Percentiles rank a stretch among this genome's conserved stretches.
Evolutionary conservation across 768 basidiomycete species (phyloP).

Genomic region (Postia placenta): DNA sequence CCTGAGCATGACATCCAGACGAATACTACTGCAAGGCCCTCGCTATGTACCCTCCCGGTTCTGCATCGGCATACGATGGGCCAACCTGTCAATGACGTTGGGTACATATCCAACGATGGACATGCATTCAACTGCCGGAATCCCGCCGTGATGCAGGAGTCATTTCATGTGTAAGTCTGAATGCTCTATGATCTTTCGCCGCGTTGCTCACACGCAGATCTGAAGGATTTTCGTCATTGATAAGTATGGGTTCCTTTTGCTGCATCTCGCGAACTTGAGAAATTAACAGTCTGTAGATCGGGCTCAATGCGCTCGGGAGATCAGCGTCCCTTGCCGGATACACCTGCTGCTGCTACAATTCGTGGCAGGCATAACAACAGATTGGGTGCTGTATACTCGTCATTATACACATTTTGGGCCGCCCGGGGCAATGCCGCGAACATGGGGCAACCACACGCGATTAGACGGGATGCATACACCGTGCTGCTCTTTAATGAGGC

Average conservation of each 20-base stretch:
- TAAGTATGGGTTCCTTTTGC: too few species aligned
- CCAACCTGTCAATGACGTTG: constrained; percentile 21
- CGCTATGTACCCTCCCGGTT: constrained; percentile 47
- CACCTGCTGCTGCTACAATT: constrained; percentile 36
- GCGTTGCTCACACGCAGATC: neutral
- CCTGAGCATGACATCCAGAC: constrained; percentile 37
- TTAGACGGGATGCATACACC: constrained; percentile 49
- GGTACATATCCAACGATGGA: constrained; percentile 52
- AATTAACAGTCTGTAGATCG: constrained; percentile 33
- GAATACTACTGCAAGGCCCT: constrained; percentile 37
- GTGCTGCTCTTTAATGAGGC: constrained; percentile 39
- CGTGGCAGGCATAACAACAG: constrained; percentile 35
- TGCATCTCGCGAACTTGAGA: neutral
- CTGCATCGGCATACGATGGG: constrained; percentile 38
- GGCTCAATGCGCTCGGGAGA: constrained; percentile 41
- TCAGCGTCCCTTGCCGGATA: constrained; percentile 36
- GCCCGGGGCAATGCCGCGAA: constrained; percentile 31
- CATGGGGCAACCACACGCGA: constrained; percentile 13
- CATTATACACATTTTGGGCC: constrained; percentile 50
- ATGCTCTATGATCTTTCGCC: neutral
- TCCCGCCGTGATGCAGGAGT: constrained; percentile 43
- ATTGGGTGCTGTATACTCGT: constrained; percentile 55
- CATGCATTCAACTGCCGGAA: constrained; percentile 50
- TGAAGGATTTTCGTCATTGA: constrained; percentile 50
- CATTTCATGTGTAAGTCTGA: constrained; percentile 52